Evolutionary conservation across 1,139 yeast genomes (phyloP).

Genomic region (Geotrichum aggregatum): DNA sequence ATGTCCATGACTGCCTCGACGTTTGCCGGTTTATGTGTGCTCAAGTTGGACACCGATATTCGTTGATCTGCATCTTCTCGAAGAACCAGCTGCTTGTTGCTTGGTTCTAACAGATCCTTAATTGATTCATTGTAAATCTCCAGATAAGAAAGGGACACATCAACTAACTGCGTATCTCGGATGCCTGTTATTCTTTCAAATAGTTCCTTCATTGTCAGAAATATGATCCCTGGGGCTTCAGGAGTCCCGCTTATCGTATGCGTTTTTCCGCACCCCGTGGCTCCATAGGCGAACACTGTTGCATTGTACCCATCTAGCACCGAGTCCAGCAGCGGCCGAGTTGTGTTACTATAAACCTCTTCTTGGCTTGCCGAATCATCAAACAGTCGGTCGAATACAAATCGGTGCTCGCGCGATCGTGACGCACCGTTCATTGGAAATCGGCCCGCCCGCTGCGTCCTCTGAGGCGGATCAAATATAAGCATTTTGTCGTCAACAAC

Average conservation of each 20-base stretch:
- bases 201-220: slow-evolving; percentile 71
- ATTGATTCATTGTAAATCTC: slow-evolving; percentile 91
- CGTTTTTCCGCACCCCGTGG: slow-evolving; percentile 98
- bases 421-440: slow-evolving; percentile 4
- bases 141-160: slow-evolving; percentile 65
- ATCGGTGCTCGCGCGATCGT: slow-evolving; percentile 68
- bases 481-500: slow-evolving; percentile 88
- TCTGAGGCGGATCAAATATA: slow-evolving; percentile 77
- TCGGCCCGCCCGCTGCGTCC: slow-evolving; percentile 46
- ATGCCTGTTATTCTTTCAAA: slow-evolving; percentile 56
- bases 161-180: slow-evolving; percentile 54
- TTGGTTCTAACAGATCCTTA: slow-evolving; percentile 65
- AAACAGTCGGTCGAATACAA: slow-evolving; percentile 76
- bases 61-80: slow-evolving; percentile 68
- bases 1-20: slow-evolving; percentile 78
- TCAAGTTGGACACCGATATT: slow-evolving; percentile 71
- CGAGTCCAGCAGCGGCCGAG: slow-evolving; percentile 67
- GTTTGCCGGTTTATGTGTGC: slow-evolving; percentile 57
- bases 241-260: slow-evolving; percentile 81
- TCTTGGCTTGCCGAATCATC: slow-evolving; percentile 61
- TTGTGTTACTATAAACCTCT: slow-evolving; percentile 63
- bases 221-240: slow-evolving; percentile 73
- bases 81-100: slow-evolving; percentile 48
- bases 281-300: slow-evolving; percentile 95
- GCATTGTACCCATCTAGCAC: slow-evolving; percentile 83